phyloP scores from a whole-genome alignment of 495 filamentous ascomycete species.

The Cudoniella acicularis region DNA sequence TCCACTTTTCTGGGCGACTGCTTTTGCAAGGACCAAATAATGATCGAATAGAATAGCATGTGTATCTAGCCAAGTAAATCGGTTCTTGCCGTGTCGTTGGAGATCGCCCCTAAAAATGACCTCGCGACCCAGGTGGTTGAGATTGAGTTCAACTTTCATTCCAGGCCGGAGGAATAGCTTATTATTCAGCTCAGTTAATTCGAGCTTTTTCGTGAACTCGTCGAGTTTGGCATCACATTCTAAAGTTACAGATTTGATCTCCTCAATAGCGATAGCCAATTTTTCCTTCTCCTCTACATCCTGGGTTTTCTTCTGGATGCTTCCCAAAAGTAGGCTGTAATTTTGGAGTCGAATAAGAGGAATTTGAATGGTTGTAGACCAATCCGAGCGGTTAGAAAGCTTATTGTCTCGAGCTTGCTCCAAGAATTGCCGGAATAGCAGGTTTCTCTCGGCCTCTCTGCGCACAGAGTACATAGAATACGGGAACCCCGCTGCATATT shows the following conservation, averaged over 20 bases:
- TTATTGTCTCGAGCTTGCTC: conserved; percentile 74
- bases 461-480: conserved; percentile 77
- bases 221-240: conserved; percentile 94
- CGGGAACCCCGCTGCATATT: conserved; percentile 86
- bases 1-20: conserved; percentile 60
- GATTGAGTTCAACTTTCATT: conserved; percentile 85
- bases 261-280: conserved; percentile 81
- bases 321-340: conserved; percentile 77
- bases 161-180: conserved; percentile 81
- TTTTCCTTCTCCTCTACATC: conserved; percentile 91
- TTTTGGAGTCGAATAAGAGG: conserved; percentile 91
- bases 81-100: conserved; percentile 77
- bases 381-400: conserved; percentile 77
- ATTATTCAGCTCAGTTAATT: conserved; percentile 73
- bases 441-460: conserved; percentile 78
- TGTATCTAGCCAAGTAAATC: conserved; percentile 87
- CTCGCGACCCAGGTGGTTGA: conserved; percentile 87
- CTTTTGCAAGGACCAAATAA: conserved; percentile 89
- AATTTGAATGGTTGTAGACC: conserved; percentile 89
- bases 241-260: conserved; percentile 84
- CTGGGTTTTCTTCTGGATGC: conserved; percentile 73
- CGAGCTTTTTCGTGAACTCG: conserved; percentile 89
- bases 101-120: conserved; percentile 87
- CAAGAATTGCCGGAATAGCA: conserved; percentile 82
- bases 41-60: conserved; percentile 94